These are phyloP conservation scores for Botrytis galanthina DNA, from an alignment of 2,329 filamentous ascomycete species.

Conservation along the genomic window DNA sequence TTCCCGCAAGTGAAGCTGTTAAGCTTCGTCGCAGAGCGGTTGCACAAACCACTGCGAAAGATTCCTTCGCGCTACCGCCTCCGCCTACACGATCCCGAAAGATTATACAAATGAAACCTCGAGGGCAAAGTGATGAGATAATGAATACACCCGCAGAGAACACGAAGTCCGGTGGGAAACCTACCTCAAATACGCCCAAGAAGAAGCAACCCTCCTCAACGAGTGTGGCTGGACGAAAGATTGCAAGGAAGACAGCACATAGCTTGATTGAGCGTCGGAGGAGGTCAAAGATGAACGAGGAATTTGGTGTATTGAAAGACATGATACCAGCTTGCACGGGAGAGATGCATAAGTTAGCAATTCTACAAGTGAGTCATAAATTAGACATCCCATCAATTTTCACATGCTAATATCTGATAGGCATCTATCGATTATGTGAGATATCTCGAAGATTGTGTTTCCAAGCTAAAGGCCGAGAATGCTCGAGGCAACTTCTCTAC, in stretches of 20 bases:
- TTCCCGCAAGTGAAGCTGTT: constrained; percentile 42
- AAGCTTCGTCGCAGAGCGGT: constrained; percentile 48
- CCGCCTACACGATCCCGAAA: constrained; percentile 89
- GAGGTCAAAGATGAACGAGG: constrained; percentile 97
- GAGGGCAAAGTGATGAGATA: constrained; percentile 43
- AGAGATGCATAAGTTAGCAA: constrained; percentile 97
- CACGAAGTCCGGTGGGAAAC: constrained; percentile 26
- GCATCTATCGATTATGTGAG: constrained; percentile 95
- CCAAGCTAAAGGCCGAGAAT: constrained; percentile 66
- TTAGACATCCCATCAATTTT: background rate
- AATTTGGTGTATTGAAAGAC: constrained; percentile 87
- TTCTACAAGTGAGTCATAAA: constrained; percentile 69
- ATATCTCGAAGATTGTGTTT: constrained; percentile 86
- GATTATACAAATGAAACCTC: constrained; percentile 96
- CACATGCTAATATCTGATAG: constrained; percentile 46
- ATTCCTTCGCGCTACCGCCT: constrained; percentile 78
- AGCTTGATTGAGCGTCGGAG: constrained; percentile 88
- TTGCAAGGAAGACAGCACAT: constrained; percentile 92
- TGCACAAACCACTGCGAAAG: constrained; percentile 45
- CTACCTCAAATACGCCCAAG: constrained; percentile 47
- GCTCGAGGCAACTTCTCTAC: constrained; percentile 32
- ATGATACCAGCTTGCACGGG: constrained; percentile 96
- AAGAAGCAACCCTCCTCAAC: constrained; percentile 74
- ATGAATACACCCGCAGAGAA: constrained; percentile 23
- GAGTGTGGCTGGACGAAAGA: constrained; percentile 88